Conservation (phyloP, 2,329 filamentous ascomycete species). For the Penicillium occitanis region DNA sequence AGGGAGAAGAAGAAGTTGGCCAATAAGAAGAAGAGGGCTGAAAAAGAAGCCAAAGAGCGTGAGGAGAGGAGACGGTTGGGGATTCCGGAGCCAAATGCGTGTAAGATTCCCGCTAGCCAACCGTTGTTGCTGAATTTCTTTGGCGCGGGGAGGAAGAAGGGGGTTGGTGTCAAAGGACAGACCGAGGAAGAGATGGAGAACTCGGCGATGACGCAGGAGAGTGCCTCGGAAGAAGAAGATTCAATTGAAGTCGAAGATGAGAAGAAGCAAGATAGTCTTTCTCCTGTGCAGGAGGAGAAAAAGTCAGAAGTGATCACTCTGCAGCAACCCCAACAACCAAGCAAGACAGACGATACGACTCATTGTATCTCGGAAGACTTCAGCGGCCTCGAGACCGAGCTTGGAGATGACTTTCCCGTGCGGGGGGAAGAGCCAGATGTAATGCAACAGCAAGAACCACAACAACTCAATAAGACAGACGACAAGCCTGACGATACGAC, state of each 20-base stretch:
- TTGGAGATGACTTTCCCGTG: conserved; percentile 14
- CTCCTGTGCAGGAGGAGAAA: background rate
- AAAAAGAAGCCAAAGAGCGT: conserved; percentile 36
- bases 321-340: background rate
- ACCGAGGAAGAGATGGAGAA: conserved; percentile 7
- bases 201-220: background rate
- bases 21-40: conserved; percentile 38
- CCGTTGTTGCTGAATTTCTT: conserved; percentile 36
- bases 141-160: conserved; percentile 24
- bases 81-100: conserved; percentile 33
- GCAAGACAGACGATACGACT: background rate
- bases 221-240: background rate
- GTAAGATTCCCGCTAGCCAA: conserved; percentile 36
- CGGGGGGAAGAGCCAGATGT: background rate
- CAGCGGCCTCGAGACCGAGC: conserved; percentile 10
- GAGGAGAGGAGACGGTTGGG: conserved; percentile 36
- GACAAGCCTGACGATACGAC: background rate
- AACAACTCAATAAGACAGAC: background rate
- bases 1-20: conserved; percentile 35
- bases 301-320: background rate
- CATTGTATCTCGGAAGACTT: background rate
- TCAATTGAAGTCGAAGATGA: background rate
- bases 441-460: background rate
- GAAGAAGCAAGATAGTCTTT: background rate
- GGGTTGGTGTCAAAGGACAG: background rate